These are phyloP conservation scores for Phytophthora meadii DNA, from an alignment of 352 stramenopile genomes.

Conservation along the genomic window DNA sequence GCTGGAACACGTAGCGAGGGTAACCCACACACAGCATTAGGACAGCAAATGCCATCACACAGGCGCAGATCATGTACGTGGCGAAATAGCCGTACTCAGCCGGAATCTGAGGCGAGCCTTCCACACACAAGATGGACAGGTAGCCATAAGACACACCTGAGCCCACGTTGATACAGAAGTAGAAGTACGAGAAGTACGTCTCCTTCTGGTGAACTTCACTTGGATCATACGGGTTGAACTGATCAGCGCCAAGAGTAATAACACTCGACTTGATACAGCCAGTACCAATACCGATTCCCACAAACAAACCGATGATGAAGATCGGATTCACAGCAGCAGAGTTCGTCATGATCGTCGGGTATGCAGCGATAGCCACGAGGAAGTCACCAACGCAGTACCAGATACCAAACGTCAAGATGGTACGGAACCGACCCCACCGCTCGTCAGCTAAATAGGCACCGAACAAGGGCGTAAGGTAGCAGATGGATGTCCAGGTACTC, in stretches of 20 bases:
- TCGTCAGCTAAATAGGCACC: constrained; percentile 72
- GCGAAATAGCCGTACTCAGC: constrained; percentile 85
- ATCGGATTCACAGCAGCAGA: constrained; percentile 43
- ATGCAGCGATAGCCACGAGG: constrained; percentile 59
- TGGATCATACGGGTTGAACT: constrained; percentile 61
- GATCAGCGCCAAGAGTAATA: constrained; percentile 66
- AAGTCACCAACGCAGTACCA: constrained; percentile 73
- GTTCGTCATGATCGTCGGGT: constrained; percentile 59
- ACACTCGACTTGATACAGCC: constrained; percentile 71
- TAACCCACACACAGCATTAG: constrained; percentile 44
- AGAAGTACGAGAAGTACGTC: constrained; percentile 56
- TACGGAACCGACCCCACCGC: constrained; percentile 65
- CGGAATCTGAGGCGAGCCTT: constrained; percentile 44
- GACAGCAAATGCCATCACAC: constrained; percentile 50
- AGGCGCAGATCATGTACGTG: constrained; percentile 67
- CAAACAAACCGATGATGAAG: constrained; percentile 65
- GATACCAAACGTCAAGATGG: constrained; percentile 64
- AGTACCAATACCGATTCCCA: constrained; percentile 52
- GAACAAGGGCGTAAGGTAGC: constrained; percentile 66
- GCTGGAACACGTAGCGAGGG: constrained; percentile 59
- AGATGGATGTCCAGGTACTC: constrained; percentile 55
- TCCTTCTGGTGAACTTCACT: constrained; percentile 35
- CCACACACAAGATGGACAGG: too few species aligned
- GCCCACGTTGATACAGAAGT: constrained; percentile 80
- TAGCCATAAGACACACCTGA: constrained; percentile 7